Conservation (phyloP, 2,329 filamentous ascomycete species). For the Penicillium sp. region DNA sequence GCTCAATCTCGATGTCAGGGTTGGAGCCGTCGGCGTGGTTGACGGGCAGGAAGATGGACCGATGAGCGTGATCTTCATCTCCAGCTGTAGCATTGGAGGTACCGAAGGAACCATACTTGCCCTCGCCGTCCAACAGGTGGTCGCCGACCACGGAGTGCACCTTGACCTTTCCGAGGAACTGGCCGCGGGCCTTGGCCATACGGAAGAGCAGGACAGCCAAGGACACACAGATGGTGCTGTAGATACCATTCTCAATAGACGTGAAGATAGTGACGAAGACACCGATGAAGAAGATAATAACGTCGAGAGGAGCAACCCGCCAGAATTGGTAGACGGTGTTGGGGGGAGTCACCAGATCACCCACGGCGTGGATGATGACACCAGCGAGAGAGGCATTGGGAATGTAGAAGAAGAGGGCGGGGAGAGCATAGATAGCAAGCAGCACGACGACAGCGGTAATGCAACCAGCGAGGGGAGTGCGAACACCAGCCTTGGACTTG, state of each 20-base stretch:
- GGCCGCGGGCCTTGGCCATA: slow-evolving; percentile 79
- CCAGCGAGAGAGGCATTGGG: slow-evolving; percentile 79
- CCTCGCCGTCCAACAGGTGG: slow-evolving; percentile 70
- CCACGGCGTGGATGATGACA: slow-evolving; percentile 95
- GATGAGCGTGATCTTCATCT: slow-evolving; percentile 58
- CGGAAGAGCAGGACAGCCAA: slow-evolving; percentile 81
- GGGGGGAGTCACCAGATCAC: slow-evolving; percentile 87
- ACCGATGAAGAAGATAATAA: slow-evolving; percentile 90
- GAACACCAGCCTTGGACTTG: slow-evolving; percentile 94
- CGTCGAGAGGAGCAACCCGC: slow-evolving; percentile 88
- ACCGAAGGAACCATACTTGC: slow-evolving; percentile 64
- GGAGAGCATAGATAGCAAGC: slow-evolving; percentile 85
- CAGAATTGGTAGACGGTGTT: slow-evolving; percentile 95
- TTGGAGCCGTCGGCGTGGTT: slow-evolving; percentile 91
- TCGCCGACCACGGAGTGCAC: slow-evolving; percentile 85
- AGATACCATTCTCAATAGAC: slow-evolving; percentile 90
- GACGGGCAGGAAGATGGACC: slow-evolving; percentile 86
- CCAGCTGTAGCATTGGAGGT: slow-evolving; percentile 37
- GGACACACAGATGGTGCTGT: slow-evolving; percentile 80
- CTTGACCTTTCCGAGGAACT: slow-evolving; percentile 81
- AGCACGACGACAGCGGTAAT: slow-evolving; percentile 87
- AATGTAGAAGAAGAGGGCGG: slow-evolving; percentile 92
- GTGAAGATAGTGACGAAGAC: slow-evolving; percentile 89
- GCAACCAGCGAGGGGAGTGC: slow-evolving; percentile 86
- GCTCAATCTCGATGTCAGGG: slow-evolving; percentile 76